phyloP scores from a whole-genome alignment of 768 basidiomycete genomes.

The Amanita brunnescens region DNA sequence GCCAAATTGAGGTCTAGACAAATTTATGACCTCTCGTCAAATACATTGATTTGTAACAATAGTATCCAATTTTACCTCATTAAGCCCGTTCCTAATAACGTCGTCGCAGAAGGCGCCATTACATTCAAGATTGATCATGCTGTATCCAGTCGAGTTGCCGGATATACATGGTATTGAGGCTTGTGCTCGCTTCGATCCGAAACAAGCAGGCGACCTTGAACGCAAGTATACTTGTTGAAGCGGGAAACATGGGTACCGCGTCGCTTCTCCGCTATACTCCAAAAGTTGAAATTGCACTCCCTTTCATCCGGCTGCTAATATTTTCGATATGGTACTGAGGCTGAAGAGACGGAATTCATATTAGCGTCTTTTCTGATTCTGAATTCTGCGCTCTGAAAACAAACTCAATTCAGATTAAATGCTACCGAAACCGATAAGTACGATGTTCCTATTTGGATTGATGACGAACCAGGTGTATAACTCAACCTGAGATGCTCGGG shows the following conservation, averaged over 20 bases:
- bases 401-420: conserved; percentile 9
- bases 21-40: background rate
- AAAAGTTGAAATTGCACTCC: background rate
- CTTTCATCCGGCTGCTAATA: background rate
- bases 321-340: conserved; percentile 13
- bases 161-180: conserved; percentile 9
- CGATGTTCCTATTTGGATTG: conserved; percentile 14
- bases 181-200: conserved; percentile 4
- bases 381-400: conserved; percentile 8
- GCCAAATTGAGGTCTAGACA: background rate
- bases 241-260: conserved; percentile 1
- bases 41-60: background rate
- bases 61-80: no score
- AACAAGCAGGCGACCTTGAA: conserved; percentile 8
- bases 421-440: conserved; percentile 14
- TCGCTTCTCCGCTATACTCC: conserved; percentile 9
- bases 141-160: conserved; percentile 17
- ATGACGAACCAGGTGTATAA: conserved; percentile 14
- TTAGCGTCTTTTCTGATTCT: conserved; percentile 2
- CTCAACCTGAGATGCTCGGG: background rate
- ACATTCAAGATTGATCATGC: conserved; percentile 16
- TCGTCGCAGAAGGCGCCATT: conserved; percentile 17
- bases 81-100: no score
- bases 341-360: conserved; percentile 17
- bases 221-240: background rate